Conservation (phyloP, 2,329 filamentous ascomycete genomes). For the Sclerotinia nivalis region DNA sequence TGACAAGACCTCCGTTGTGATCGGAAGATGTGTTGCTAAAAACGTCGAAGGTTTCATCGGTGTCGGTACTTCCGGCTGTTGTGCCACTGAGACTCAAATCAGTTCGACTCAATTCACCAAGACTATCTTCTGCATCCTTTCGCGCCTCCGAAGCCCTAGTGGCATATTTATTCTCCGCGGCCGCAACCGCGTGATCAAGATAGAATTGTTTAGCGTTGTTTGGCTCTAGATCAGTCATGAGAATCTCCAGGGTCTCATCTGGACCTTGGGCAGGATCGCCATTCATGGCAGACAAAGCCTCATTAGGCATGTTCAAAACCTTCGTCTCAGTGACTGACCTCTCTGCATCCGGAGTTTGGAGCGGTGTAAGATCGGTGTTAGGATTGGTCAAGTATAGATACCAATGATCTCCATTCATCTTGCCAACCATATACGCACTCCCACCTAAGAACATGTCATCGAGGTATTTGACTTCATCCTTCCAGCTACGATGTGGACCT, state of each 20-base stretch:
- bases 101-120: slow-evolving; percentile 58
- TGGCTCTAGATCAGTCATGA: slow-evolving; percentile 71
- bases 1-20: slow-evolving; percentile 57
- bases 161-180: slow-evolving; percentile 79
- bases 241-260: slow-evolving; percentile 76
- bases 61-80: slow-evolving; percentile 40
- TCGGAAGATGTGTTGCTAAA: slow-evolving; percentile 74
- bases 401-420: slow-evolving; percentile 99
- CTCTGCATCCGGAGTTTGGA: slow-evolving; percentile 67
- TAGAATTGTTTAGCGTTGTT: slow-evolving; percentile 72
- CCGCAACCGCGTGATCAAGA: slow-evolving; percentile 80
- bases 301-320: slow-evolving; percentile 41
- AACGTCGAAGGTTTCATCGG: slow-evolving; percentile 71
- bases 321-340: slow-evolving; percentile 43
- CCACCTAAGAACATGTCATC: slow-evolving; percentile 90
- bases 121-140: slow-evolving; percentile 57
- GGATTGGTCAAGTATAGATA: slow-evolving; percentile 96
- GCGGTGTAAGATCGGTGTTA: slow-evolving; percentile 75
- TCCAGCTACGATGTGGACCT: slow-evolving; percentile 95
- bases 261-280: slow-evolving; percentile 33
- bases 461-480: slow-evolving; percentile 88
- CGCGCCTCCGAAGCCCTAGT: slow-evolving; percentile 65
- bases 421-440: slow-evolving; percentile 98
- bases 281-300: slow-evolving; percentile 36
- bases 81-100: slow-evolving; percentile 45